Conservation (phyloP, 352 stramenopile species). For the Halophytophthora polymorphica region DNA sequence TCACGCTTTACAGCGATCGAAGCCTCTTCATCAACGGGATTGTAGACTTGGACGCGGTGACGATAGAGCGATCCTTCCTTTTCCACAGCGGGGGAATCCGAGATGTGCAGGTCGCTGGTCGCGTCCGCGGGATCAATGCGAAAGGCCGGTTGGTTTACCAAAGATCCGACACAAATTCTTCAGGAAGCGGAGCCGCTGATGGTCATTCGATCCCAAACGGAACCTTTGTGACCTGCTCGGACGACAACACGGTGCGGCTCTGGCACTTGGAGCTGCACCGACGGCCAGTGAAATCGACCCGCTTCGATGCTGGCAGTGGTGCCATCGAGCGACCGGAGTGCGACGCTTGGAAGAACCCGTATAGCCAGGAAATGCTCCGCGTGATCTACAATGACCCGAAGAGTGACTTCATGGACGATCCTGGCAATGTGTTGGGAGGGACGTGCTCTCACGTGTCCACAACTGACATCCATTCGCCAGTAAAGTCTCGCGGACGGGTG, state of each 20-base stretch:
- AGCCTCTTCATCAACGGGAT: slow-evolving; percentile 81
- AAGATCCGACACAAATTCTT: slow-evolving; percentile 10
- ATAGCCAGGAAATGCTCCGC: slow-evolving; percentile 70
- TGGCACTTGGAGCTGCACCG: slow-evolving; percentile 85
- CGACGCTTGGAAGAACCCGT: slow-evolving; percentile 58
- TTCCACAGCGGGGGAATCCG: slow-evolving; percentile 74
- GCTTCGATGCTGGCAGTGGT: slow-evolving; percentile 17
- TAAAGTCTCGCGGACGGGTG: slow-evolving; percentile 26
- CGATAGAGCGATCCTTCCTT: slow-evolving; percentile 71
- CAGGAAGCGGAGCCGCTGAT: slow-evolving; percentile 7
- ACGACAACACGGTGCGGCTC: slow-evolving; percentile 85
- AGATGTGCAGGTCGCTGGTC: slow-evolving; percentile 58
- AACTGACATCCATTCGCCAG: slow-evolving; percentile 41
- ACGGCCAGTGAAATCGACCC: slow-evolving; percentile 24
- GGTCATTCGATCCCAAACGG: slow-evolving; percentile 40
- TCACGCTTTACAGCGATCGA: slow-evolving; percentile 76
- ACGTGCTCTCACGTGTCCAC: slow-evolving; percentile 45
- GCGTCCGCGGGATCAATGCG: slow-evolving; percentile 42
- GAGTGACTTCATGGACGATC: slow-evolving; percentile 39
- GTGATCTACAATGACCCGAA: slow-evolving; percentile 61
- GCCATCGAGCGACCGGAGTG: slow-evolving; percentile 6
- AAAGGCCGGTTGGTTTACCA: slow-evolving; percentile 61
- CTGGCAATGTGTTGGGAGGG: slow-evolving; percentile 44
- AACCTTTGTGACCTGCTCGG: slow-evolving; percentile 78
- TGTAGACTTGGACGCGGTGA: slow-evolving; percentile 39